Conservation (phyloP, 805 yeast genomes). For the Metschnikowia lochheadii region DNA sequence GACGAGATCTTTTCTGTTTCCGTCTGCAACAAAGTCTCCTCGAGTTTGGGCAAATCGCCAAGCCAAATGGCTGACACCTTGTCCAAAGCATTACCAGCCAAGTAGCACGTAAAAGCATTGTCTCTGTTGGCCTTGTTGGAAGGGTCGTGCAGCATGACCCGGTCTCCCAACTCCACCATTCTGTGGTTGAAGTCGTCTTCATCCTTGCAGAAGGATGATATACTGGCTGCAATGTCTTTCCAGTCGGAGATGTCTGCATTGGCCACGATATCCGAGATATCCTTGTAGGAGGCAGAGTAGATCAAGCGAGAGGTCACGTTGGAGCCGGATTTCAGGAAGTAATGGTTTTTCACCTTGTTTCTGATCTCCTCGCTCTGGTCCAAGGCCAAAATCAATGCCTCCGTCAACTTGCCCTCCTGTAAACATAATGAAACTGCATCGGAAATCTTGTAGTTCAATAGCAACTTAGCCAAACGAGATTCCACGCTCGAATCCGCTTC, state of each 20-base stretch:
- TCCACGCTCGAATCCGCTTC: constrained; percentile 39
- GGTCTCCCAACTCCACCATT: constrained; percentile 70
- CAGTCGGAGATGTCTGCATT: constrained; percentile 77
- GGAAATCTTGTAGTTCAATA: constrained; percentile 59
- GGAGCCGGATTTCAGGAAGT: constrained; percentile 54
- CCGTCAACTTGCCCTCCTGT: constrained; percentile 57
- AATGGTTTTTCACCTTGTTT: constrained; percentile 65
- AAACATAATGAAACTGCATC: constrained; percentile 68
- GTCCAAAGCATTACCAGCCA: constrained; percentile 78
- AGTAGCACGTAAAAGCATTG: constrained; percentile 71
- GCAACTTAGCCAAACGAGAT: constrained; percentile 34
- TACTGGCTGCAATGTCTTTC: constrained; percentile 74
- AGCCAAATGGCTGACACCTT: constrained; percentile 82
- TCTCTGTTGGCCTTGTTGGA: constrained; percentile 45
- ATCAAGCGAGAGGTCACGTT: constrained; percentile 69
- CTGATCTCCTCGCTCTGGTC: constrained; percentile 59
- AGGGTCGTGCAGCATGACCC: constrained; percentile 42
- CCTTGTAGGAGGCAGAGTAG: constrained; percentile 54
- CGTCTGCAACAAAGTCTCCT: constrained; percentile 40
- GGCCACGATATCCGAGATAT: constrained; percentile 65
- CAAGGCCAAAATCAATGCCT: constrained; percentile 79
- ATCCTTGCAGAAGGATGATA: constrained; percentile 42
- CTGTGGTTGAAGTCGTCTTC: constrained; percentile 48
- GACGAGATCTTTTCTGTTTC: constrained; percentile 45
- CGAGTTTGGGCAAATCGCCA: constrained; percentile 52